Evolutionary conservation across 345 rosid genomes (phyloP), one percentile per base, ranked within the genome.

Genomic region (Camelina laxa): DNA sequence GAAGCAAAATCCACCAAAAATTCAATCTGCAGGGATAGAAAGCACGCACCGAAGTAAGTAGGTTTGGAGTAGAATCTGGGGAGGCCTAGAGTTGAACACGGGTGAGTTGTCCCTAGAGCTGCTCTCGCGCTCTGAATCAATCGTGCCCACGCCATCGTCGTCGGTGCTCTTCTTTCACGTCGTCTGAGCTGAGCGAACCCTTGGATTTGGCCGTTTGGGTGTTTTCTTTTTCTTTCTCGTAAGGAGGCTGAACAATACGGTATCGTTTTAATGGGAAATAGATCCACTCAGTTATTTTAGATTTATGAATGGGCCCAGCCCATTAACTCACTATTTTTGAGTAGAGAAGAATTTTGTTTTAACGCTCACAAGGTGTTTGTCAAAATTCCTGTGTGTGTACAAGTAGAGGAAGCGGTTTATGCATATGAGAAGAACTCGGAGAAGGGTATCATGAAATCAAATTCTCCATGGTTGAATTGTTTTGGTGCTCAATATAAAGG

Each of bases 51-150:
- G 19, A 78, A 14, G 75, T 79, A 87, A n/a, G 79, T 69, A 53
- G 93, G 75, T 48, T 82, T 85, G 74, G 92, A 84, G 90, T 84
- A 88, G 76, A 85, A 87, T 80, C 93, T 87, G 14, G 83, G 78
- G 30, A 84, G 65, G 8, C 69, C 71, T 48, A 77, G 71, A 53
- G 47, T 2, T 3, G 84, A 76, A 47, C 22, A 24, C 15, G 84
- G 64, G 0, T 41, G 27, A 17, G 21, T 57, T 17, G 47, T 70
- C 16, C 62, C 24, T 12, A 75, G 13, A 67, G 45, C 79, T 60
- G 45, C 69, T 75, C 73, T 59, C 60, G 79, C 74, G 67, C 39
- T 60, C 69, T 75, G 67, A 65, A 80, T 68, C 51, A 84, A 16
- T 58, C 81, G 86, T 78, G 75, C 67, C 87, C 76, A 84, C 19